These are phyloP conservation scores for Litsea cubeba DNA, from an alignment of 164 flowering plant genomes.

Conservation along the genomic window DNA sequence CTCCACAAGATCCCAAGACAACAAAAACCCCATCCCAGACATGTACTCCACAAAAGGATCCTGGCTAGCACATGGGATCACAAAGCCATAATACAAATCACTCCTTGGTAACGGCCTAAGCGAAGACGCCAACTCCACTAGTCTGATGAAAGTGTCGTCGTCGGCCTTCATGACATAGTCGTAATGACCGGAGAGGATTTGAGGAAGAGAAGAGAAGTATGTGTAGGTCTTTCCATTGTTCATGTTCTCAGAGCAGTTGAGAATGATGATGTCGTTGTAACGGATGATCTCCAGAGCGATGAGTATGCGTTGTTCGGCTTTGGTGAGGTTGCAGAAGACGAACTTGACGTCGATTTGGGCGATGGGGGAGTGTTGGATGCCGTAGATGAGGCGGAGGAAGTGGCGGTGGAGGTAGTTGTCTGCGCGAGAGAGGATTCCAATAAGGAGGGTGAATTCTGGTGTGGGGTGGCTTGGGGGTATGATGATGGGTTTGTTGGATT, in stretches of 20 bases:
- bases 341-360: conserved; percentile 50
- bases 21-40: conserved; percentile 66
- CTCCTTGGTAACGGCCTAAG: conserved; percentile 31
- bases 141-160: conserved; percentile 48
- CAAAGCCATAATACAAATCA: conserved; percentile 62
- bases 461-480: not conserved
- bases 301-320: conserved; percentile 39
- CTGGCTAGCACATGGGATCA: conserved; percentile 50
- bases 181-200: conserved; percentile 24
- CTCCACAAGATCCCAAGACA: conserved; percentile 61
- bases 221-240: conserved; percentile 61
- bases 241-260: conserved; percentile 64
- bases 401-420: conserved; percentile 53
- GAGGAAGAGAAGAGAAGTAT: conserved; percentile 52
- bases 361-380: conserved; percentile 39
- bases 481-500: conserved; percentile 3
- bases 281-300: conserved; percentile 52
- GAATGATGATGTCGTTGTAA: conserved; percentile 56
- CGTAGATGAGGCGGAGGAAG: conserved; percentile 57
- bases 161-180: conserved; percentile 69
- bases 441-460: conserved; percentile 37
- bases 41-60: conserved; percentile 53
- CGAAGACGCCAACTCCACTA: conserved; percentile 30
- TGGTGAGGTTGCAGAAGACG: conserved; percentile 59
- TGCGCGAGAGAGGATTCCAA: conserved; percentile 52